Conservation (phyloP, 768 basidiomycete species). For the Cystofilobasidium macerans region DNA sequence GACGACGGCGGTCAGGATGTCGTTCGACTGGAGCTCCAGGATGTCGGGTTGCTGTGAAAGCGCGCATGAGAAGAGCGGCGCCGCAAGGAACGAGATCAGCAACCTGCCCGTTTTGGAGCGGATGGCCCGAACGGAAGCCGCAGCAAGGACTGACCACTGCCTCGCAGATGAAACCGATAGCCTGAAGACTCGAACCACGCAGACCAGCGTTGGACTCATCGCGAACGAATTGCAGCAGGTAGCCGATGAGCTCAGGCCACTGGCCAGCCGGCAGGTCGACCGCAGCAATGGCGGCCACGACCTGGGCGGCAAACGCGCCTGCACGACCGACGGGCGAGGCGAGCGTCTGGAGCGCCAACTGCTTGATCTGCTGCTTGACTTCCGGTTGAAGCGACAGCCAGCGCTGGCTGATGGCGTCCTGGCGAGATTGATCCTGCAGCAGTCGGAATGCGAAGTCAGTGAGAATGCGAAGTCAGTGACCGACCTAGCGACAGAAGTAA, state of each 20-base stretch:
- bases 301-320: slow-evolving; percentile 80
- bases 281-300: slow-evolving; percentile 84
- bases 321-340: slow-evolving; percentile 60
- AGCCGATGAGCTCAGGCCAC: slow-evolving; percentile 83
- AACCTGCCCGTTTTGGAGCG: no score
- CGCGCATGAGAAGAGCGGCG: no score
- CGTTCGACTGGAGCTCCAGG: slow-evolving; percentile 76
- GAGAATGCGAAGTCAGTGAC: neutral
- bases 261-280: slow-evolving; percentile 79
- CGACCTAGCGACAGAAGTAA: slow-evolving; percentile 25
- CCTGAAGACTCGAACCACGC: slow-evolving; percentile 71
- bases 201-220: slow-evolving; percentile 55
- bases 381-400: slow-evolving; percentile 67
- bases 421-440: slow-evolving; percentile 60
- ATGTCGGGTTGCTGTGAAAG: slow-evolving; percentile 74
- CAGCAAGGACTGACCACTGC: slow-evolving; percentile 58
- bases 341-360: slow-evolving; percentile 67
- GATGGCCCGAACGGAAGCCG: neutral
- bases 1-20: slow-evolving; percentile 95
- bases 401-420: slow-evolving; percentile 60
- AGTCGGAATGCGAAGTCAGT: slow-evolving; percentile 25
- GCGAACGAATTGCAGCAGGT: slow-evolving; percentile 76
- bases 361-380: slow-evolving; percentile 68
- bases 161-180: slow-evolving; percentile 97
- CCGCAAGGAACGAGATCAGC: no score